phyloP scores from a whole-genome alignment of 2,329 filamentous ascomycete species.

The Curvularia lunata region DNA sequence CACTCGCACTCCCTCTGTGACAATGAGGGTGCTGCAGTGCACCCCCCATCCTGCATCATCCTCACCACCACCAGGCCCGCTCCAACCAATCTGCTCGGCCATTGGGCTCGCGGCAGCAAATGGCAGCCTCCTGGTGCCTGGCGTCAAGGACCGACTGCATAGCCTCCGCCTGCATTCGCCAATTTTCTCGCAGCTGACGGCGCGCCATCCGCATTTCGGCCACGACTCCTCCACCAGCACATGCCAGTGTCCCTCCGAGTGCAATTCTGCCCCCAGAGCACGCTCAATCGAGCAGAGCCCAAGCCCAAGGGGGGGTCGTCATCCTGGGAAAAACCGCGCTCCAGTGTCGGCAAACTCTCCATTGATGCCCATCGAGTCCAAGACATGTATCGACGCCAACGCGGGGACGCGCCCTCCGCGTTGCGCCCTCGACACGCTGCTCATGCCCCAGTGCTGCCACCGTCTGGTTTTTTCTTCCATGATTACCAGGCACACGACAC shows the following conservation, averaged over 20 bases:
- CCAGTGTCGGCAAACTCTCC: constrained; percentile 20
- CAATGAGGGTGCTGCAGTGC: constrained; percentile 16
- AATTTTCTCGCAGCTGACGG: constrained; percentile 16
- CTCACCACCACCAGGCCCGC: constrained; percentile 15
- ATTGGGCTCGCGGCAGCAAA: constrained; percentile 36
- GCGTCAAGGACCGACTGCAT: constrained; percentile 29
- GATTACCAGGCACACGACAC: constrained; percentile 32
- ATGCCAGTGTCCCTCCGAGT: neutral
- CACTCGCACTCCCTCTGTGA: constrained; percentile 9
- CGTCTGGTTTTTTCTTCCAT: neutral
- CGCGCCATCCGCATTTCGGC: constrained; percentile 3
- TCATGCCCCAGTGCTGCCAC: neutral
- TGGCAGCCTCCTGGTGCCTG: constrained; percentile 30
- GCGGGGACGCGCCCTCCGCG: constrained; percentile 14
- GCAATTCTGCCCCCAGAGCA: constrained; percentile 6
- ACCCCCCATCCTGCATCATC: constrained; percentile 18
- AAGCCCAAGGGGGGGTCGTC: neutral
- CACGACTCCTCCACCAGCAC: neutral
- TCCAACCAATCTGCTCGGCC: constrained; percentile 26
- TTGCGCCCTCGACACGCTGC: constrained; percentile 12
- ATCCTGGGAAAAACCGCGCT: constrained; percentile 18
- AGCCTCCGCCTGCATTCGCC: constrained; percentile 26
- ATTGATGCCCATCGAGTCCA: constrained; percentile 37
- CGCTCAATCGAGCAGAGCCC: neutral
- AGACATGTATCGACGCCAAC: constrained; percentile 25